Evolutionary conservation across 139 green algal genomes (phyloP), one percentile per base, ranked within the genome.

Genomic region (Coccomyxa sp.): DNA sequence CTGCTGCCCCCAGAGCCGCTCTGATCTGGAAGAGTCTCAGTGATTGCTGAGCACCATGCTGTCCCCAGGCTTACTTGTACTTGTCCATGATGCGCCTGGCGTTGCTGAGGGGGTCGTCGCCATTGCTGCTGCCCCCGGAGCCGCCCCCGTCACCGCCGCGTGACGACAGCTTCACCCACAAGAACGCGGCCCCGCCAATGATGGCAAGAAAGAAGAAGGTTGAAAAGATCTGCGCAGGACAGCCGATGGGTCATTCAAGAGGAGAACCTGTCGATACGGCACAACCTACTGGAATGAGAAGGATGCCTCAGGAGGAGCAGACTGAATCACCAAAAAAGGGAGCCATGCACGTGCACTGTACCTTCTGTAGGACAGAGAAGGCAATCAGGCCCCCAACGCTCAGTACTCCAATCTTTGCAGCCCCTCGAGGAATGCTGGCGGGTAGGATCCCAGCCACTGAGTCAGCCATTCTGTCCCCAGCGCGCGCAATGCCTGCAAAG

Each of bases 81-180:
- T 72, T 72, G 64, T 72, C 64, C 64, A 72, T 72, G 64, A 72
- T 72, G 24, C 64, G 64, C 64, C 34, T 72, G 27, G 64, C 64
- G 34, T 34, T 16, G 14, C 24, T 16, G 14, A 72, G n/a, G 10
- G 50, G 50, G 16, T 64, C 50, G 16, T 64, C 50, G 2, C 64
- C 64, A 72, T 72, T 33, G 10, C 29, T 29, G 50, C 50, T 33
- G 29, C 64, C n/a, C 29, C 64, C 64, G 64, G 14, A 22, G 14
- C n/a, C 64, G 18, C n/a, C 64, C 29, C 64, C n/a, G 29, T 72
- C 64, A 16, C 29, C 29, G n/a, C 29, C 29, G 64, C 50, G 12
- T n/a, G n/a, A n/a, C 50, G 64, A 72, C 24, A 72, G 29, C 34
- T 72, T 72, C 29, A 38, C 10, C 64, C 64, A 72, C 5, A 72